Evolutionary conservation across 192 early-diverging fungal species (phyloP).

Genomic region (Glomus cerebriforme): DNA sequence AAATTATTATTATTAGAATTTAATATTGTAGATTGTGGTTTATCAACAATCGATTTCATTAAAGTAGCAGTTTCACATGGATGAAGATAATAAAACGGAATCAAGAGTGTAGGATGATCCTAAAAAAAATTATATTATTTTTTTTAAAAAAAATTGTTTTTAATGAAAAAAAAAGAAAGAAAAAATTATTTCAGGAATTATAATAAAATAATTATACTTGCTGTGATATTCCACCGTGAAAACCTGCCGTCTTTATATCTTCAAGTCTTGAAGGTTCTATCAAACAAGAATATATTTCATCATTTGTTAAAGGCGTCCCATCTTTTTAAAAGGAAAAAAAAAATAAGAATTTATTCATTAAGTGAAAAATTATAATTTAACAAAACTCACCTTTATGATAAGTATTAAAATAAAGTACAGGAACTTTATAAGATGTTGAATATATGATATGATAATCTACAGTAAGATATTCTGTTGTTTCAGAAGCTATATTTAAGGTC

Average conservation of each 20-base stretch:
- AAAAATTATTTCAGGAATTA: not conserved
- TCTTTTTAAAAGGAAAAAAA: constrained; percentile 24
- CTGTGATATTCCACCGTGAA: constrained; percentile 46
- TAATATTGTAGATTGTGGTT: not conserved
- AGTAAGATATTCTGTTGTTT: constrained; percentile 29
- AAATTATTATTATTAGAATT: not conserved
- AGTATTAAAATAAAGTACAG: constrained; percentile 63
- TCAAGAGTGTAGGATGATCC: constrained; percentile 58
- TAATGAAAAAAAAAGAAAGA: not conserved
- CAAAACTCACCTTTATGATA: constrained; percentile 43
- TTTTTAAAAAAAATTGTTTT: not conserved
- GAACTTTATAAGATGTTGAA: constrained; percentile 59
- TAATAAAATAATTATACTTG: constrained; percentile 30
- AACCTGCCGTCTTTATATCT: constrained; percentile 36
- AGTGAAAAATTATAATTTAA: not conserved
- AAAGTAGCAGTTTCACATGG: constrained; percentile 63
- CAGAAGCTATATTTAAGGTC: not conserved
- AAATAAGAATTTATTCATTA: not conserved
- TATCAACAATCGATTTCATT: constrained; percentile 37
- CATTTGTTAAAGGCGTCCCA: constrained; percentile 39
- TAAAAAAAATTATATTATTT: constrained; percentile 10
- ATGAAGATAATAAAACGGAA: constrained; percentile 63
- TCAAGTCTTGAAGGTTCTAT: constrained; percentile 37
- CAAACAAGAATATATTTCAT: constrained; percentile 48
- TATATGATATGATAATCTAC: constrained; percentile 63